Evolutionary conservation across 2,329 filamentous ascomycete genomes (phyloP), one percentile per base, ranked within the genome.

Genomic region (Aspergillus nomiae): DNA sequence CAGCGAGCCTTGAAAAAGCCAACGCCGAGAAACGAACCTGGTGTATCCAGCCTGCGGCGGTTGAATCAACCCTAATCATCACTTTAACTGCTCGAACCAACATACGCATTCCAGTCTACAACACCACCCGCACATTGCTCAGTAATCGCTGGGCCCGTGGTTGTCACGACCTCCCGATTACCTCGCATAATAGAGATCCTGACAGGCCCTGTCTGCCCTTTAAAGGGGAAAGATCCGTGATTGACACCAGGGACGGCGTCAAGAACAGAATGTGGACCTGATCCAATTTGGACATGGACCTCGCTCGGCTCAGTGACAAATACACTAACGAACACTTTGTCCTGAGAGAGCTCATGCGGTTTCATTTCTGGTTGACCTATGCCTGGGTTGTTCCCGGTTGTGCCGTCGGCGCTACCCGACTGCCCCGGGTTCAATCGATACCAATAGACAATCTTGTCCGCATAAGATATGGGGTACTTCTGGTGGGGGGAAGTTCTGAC

Each of bases 61-160:
- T 24, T 28, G 19, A 24, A 34, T 10, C 9, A 11, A 28, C 21
- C 21, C n/a, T 16, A 9, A 8, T 19, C 19, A 8, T 36, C 30
- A 5, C 10, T 24, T 24, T 28, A 55, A 19, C 59, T 30, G 60
- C 69, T 74, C 30, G 73, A 74, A n/a, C 74, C 74, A 59, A 77
- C 75, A 67, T 68, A 70, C n/a, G 76, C 72, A 63, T 78, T 78
- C 73, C 74, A 77, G 43, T 77, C 73, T 11, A 77, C 67, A 56
- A 70, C 65, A 5, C 74, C 74, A 57, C 73, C 67, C 8, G 48
- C 48, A 55, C 71, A 74, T 14, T 69, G 51, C 11, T 67, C 63
- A 8, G 72, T 76, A 53, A 77, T 76, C 21, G 67, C 70, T 21
- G 74, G 75, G 1, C 75, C 76, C 9, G 55, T 68, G 5, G 70